phyloP scores from a whole-genome alignment of 768 basidiomycete species.

The Daedaleopsis sinensis region DNA sequence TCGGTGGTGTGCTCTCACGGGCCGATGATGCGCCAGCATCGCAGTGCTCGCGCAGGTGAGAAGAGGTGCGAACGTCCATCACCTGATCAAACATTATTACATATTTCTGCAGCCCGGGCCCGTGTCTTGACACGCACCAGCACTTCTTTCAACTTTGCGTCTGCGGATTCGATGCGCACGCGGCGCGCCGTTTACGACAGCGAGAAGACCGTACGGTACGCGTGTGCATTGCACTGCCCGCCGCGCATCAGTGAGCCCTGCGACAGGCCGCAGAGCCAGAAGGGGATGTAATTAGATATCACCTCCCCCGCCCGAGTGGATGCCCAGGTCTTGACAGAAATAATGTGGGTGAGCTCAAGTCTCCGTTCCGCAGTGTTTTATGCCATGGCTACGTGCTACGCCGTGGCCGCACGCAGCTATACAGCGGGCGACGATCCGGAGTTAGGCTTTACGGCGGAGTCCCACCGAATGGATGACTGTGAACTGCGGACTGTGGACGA shows the following conservation, averaged over 20 bases:
- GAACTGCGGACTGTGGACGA: background rate
- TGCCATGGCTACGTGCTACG: too few relatives aligned
- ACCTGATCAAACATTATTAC: background rate
- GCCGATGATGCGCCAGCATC: background rate
- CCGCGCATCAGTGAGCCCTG: background rate
- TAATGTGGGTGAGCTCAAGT: too few relatives aligned
- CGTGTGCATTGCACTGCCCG: background rate
- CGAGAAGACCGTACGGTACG: background rate
- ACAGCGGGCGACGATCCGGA: too few relatives aligned
- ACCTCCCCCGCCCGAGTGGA: too few relatives aligned
- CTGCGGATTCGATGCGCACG: background rate
- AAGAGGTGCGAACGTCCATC: background rate
- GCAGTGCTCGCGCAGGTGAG: background rate
- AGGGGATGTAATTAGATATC: background rate
- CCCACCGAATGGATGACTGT: too few relatives aligned
- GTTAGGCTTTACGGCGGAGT: too few relatives aligned
- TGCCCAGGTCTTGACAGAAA: too few relatives aligned
- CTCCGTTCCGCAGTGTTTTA: too few relatives aligned
- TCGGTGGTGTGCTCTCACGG: background rate
- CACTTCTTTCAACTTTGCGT: background rate
- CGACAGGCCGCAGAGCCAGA: background rate
- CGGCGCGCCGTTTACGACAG: conserved; percentile 2
- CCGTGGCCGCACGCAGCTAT: too few relatives aligned
- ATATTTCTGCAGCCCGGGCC: background rate
- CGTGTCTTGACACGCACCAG: background rate